These are phyloP conservation scores for Paraconiothyrium sp. DNA, from an alignment of 2,329 filamentous ascomycete genomes.

Conservation along the genomic window DNA sequence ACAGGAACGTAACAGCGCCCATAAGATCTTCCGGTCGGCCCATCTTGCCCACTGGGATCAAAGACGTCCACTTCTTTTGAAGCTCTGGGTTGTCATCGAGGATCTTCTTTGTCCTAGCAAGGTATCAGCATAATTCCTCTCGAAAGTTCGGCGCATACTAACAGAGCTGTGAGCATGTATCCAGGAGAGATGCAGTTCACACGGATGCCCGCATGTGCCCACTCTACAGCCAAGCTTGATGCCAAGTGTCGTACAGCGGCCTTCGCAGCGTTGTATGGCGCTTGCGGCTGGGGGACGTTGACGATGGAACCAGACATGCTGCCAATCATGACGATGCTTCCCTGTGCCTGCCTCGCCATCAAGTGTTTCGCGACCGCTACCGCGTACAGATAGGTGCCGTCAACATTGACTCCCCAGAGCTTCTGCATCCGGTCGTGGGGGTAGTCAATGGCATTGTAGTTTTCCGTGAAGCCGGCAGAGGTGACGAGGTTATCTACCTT, in stretches of 20 bases:
- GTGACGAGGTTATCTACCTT: conserved; percentile 93
- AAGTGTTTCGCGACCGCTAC: conserved; percentile 85
- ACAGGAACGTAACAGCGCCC: conserved; percentile 88
- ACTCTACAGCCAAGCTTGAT: conserved; percentile 89
- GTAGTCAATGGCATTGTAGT: conserved; percentile 91
- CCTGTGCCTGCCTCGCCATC: conserved; percentile 79
- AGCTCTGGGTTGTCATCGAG: conserved; percentile 92
- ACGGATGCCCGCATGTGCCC: conserved; percentile 85
- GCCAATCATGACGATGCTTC: conserved; percentile 93
- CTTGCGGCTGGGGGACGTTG: conserved; percentile 94
- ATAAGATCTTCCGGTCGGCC: conserved; percentile 90
- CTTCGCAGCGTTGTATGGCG: conserved; percentile 92
- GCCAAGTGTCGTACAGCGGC: conserved; percentile 91
- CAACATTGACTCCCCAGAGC: conserved; percentile 93
- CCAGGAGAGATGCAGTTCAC: conserved; percentile 96
- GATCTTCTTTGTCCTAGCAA: conserved; percentile 86
- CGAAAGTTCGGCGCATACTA: conserved; percentile 53
- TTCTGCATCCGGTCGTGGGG: conserved; percentile 91
- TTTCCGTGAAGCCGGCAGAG: conserved; percentile 96
- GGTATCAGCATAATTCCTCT: conserved; percentile 23
- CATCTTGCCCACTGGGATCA: conserved; percentile 95
- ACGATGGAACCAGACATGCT: conserved; percentile 95
- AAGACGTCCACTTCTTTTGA: conserved; percentile 86
- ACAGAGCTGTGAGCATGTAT: conserved; percentile 96
- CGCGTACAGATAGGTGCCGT: conserved; percentile 90